These are phyloP conservation scores for Leishmania arabica DNA, from an alignment of 208 protist genomes.

Conservation along the genomic window DNA sequence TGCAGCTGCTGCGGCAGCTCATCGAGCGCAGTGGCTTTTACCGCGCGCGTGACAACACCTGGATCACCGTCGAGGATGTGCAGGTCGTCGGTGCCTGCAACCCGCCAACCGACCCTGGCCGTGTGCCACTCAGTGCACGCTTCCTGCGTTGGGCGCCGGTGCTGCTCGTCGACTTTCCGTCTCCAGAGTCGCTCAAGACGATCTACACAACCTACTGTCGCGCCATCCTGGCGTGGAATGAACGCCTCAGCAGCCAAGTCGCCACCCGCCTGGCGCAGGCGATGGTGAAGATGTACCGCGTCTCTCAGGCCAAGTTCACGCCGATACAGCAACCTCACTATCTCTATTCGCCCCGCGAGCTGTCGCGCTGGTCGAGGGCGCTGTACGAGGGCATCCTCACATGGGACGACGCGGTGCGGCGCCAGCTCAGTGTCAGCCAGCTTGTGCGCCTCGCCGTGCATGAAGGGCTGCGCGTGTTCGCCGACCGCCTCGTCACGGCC, in stretches of 20 bases:
- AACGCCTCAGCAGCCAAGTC: slow-evolving; percentile 33
- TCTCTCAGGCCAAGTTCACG: slow-evolving; percentile 95
- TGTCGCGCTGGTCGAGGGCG: slow-evolving; percentile 98
- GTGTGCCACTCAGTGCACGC: slow-evolving; percentile 94
- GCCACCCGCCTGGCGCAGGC: slow-evolving; percentile 81
- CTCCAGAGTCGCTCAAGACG: slow-evolving; percentile 94
- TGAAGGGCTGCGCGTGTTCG: slow-evolving; percentile 98
- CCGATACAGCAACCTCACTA: slow-evolving; percentile 98
- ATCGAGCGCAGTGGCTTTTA: slow-evolving; percentile 98
- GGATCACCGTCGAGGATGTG: slow-evolving; percentile 95
- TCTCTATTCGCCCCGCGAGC: slow-evolving; percentile 98
- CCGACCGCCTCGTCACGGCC: slow-evolving; percentile 91
- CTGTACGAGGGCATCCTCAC: slow-evolving; percentile 95
- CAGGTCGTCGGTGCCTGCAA: slow-evolving; percentile 98
- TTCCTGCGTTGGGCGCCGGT: slow-evolving; percentile 98
- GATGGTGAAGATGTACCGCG: slow-evolving; percentile 97
- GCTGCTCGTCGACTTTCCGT: slow-evolving; percentile 99
- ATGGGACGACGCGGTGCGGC: slow-evolving; percentile 52
- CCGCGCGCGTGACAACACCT: slow-evolving; percentile 89
- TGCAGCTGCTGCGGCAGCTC: slow-evolving; percentile 98
- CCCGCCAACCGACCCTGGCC: slow-evolving; percentile 98
- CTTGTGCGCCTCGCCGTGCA: slow-evolving; percentile 97
- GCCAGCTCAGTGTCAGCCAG: slow-evolving; percentile 31
- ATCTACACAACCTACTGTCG: slow-evolving; percentile 99
- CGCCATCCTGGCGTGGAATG: slow-evolving; percentile 85